These are phyloP conservation scores for Dalechampia spathulata DNA, from an alignment of 441 rosid genomes.

Conservation along the genomic window DNA sequence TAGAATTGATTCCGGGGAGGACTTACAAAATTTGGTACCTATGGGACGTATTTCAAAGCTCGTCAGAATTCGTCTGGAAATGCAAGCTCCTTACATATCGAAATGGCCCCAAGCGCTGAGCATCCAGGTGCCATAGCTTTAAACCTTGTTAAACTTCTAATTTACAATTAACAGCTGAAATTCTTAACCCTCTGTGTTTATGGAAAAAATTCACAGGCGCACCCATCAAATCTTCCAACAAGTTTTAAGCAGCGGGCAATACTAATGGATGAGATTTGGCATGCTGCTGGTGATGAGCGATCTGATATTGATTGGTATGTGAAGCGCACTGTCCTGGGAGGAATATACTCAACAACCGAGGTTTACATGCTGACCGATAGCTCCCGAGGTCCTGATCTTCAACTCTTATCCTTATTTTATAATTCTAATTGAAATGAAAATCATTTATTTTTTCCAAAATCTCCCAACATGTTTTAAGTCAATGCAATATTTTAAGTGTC, in stretches of 20 bases:
- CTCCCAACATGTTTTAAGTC: no score
- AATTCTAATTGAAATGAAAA: not conserved
- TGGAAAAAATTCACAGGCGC: constrained; percentile 59
- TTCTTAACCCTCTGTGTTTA: no score
- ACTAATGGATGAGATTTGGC: constrained; percentile 86
- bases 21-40: constrained; percentile 46
- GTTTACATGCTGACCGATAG: constrained; percentile 89
- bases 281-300: constrained; percentile 62
- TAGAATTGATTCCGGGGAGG: constrained; percentile 55
- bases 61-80: constrained; percentile 61
- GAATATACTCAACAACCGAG: constrained; percentile 90
- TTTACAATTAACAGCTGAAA: no score
- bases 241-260: constrained; percentile 86
- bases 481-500: no score
- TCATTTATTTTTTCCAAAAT: no score
- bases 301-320: constrained; percentile 81
- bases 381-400: constrained; percentile 54
- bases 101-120: constrained; percentile 97
- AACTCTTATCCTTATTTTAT: not conserved
- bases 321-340: constrained; percentile 82
- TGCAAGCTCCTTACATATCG: constrained; percentile 82
- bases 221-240: constrained; percentile 64
- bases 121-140: constrained; percentile 45
- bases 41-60: constrained; percentile 66
- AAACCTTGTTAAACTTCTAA: not conserved